Base-by-base conservation (phyloP, 805 yeast genomes). In the Cyberlindnera subsufficiens region DNA sequence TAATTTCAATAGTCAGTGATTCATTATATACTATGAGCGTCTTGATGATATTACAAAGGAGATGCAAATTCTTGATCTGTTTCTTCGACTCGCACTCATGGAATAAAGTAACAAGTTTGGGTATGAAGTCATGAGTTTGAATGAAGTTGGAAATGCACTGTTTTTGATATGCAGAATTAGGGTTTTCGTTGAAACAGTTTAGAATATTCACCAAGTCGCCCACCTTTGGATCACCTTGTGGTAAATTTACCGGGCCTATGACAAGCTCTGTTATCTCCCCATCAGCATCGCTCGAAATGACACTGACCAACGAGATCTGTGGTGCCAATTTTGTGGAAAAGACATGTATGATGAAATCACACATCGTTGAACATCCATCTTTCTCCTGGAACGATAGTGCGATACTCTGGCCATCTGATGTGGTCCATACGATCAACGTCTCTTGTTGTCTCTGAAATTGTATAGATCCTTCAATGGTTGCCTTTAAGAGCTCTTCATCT, bases 371-470 rank as follows among this genome's bases (percentile, higher is more conserved):
- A 62, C 99, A 91, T 0, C 97, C 98, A 37, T 82, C 84, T 30
- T 86, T 80, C 55, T 89, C 97, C 61, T 91, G 96, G 61, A 91
- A 91, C 37, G 95, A 84, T 19, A 91, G 69, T 2, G 98, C 98
- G 49, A 87, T 78, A 61, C 88, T 95, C 41, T 72, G 74, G 7
- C 82, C 79, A 16, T 74, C 71, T 3, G 65, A 55, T 56, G 87
- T 96, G 9, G 95, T 85, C 98, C 98, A 91, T 17, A 91, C 96
- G 9, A 91, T 87, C 38, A 91, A 68, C 0, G 97, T 89, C 45
- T 89, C 97, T 58, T 89, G 96, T 57, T 93, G 98, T 56, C 95
- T 75, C 59, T 91, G 97, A 59, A 86, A 91, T 52, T 86, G 95
- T 3, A 80, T 82, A 25, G 76, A 64, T 0, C 95, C 95, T 53